These are phyloP conservation scores for Cladorrhinum sp. DNA, from an alignment of 2,329 filamentous ascomycete genomes.

Conservation along the genomic window DNA sequence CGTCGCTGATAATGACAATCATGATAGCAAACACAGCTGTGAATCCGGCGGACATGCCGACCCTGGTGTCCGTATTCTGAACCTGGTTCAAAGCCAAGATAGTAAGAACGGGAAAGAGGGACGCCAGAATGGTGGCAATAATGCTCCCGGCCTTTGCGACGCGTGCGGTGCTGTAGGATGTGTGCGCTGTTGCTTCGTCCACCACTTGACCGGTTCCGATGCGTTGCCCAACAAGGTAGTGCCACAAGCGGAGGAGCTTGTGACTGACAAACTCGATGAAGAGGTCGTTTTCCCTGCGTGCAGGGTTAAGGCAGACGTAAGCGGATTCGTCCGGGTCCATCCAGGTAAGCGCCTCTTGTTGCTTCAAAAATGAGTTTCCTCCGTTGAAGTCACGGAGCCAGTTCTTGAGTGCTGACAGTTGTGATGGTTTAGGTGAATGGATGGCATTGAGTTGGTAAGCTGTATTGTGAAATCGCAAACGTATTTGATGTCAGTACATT, in stretches of 20 bases:
- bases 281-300: background rate
- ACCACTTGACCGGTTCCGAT: background rate
- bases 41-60: background rate
- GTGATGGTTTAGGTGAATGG: background rate
- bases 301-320: background rate
- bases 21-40: background rate
- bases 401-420: background rate
- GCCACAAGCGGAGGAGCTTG: background rate
- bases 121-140: background rate
- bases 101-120: background rate
- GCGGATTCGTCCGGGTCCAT: background rate
- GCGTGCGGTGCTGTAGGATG: background rate
- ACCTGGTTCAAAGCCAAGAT: background rate
- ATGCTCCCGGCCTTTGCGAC: background rate
- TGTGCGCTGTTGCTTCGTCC: background rate
- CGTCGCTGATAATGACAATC: background rate
- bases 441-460: background rate
- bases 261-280: background rate
- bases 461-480: background rate
- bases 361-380: background rate
- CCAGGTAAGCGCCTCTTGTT: background rate
- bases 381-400: background rate
- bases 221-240: background rate
- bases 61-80: background rate
- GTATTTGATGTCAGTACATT: background rate